Conservation (phyloP, 176 grass and related monocot genomes). For the Triticum turgidum region DNA sequence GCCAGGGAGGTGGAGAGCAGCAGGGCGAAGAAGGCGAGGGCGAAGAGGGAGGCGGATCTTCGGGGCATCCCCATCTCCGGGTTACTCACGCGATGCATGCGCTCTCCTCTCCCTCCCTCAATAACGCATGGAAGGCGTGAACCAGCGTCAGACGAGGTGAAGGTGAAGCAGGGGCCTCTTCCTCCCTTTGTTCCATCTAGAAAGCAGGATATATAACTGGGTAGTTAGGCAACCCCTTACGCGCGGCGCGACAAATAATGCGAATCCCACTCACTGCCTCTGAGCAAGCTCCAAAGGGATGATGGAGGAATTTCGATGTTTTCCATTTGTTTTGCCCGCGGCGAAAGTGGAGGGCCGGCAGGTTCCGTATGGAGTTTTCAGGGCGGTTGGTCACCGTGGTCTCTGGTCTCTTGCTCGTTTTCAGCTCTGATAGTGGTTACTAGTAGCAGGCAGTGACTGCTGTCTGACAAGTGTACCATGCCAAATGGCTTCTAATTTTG, state of each 20-base stretch:
- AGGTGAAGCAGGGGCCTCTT: constrained; percentile 20
- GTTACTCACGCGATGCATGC: constrained; percentile 7
- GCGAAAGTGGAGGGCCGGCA: constrained; percentile 4
- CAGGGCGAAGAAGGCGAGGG: constrained; percentile 10
- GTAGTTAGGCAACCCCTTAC: constrained; percentile 8
- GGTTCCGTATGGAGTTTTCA: constrained; percentile 35
- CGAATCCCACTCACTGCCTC: constrained; percentile 25
- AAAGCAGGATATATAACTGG: constrained; percentile 27
- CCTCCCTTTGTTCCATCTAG: not conserved
- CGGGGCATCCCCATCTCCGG: constrained; percentile 12
- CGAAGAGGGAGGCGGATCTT: constrained; percentile 23
- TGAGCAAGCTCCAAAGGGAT: not conserved
- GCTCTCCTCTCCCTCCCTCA: not conserved
- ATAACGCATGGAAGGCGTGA: constrained; percentile 22
- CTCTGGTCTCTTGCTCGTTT: constrained; percentile 12
- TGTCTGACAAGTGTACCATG: not conserved
- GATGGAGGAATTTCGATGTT: not conserved
- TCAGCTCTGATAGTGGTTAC: not conserved
- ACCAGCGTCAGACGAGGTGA: constrained; percentile 7
- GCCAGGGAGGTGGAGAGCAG: constrained; percentile 22
- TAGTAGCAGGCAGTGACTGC: not conserved
- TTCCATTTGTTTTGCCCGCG: not conserved
- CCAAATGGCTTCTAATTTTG: constrained; percentile 15
- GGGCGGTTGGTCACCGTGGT: constrained; percentile 15
- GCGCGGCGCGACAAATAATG: constrained; percentile 18